Conservation (phyloP, 805 yeast genomes). For the Lipomyces lipofer region DNA sequence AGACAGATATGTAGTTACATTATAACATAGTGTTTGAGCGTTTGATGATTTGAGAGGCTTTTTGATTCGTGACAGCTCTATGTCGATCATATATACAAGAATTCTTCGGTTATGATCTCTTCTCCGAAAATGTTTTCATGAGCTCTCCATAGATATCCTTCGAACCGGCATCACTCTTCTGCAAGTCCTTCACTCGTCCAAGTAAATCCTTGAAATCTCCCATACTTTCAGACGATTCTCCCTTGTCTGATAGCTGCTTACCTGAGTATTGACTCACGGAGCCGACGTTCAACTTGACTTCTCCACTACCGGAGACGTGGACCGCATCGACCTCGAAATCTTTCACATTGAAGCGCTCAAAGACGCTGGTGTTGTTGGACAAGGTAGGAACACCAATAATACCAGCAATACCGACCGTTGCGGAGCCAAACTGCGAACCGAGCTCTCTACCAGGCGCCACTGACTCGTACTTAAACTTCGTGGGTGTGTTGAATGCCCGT, state of each 20-base stretch:
- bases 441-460: conserved; percentile 22
- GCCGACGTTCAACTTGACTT: no score
- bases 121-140: neutral
- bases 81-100: neutral
- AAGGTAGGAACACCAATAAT: conserved; percentile 7
- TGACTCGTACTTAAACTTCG: neutral
- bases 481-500: conserved; percentile 23
- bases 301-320: no score
- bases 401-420: conserved; percentile 13
- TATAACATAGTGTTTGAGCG: neutral
- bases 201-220: no score
- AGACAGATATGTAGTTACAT: conserved; percentile 4
- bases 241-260: no score
- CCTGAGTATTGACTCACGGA: no score
- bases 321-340: no score
- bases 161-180: no score
- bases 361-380: no score
- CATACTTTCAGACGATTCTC: no score
- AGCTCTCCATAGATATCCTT: neutral
- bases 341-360: no score
- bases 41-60: neutral
- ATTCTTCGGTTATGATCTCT: neutral
- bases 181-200: no score
- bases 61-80: no score
- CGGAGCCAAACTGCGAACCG: conserved; percentile 6